Conservation (phyloP, 306 rosid genomes). For the Senna siamea region DNA sequence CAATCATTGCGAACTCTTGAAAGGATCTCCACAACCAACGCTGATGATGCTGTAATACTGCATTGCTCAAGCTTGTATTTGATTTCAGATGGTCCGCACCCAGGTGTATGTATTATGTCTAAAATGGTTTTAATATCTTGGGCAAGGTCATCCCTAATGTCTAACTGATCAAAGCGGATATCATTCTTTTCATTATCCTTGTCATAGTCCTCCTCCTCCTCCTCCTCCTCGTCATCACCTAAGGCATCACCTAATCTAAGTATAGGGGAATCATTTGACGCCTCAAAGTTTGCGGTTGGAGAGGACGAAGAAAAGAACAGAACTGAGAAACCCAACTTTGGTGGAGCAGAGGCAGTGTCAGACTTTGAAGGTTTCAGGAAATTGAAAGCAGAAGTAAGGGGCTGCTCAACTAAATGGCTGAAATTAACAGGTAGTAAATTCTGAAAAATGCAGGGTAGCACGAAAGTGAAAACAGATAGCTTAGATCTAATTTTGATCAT, state of each 20-base stretch:
- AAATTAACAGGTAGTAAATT: slow-evolving; percentile 19
- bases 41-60: slow-evolving; percentile 52
- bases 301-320: slow-evolving; percentile 40
- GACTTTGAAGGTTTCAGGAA: slow-evolving; percentile 30
- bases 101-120: slow-evolving; percentile 51
- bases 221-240: slow-evolving; percentile 17
- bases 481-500: slow-evolving; percentile 53
- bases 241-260: slow-evolving; percentile 26
- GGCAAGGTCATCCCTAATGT: slow-evolving; percentile 47
- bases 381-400: slow-evolving; percentile 39
- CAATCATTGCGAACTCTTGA: slow-evolving; percentile 75
- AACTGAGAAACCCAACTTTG: slow-evolving; percentile 26
- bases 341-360: slow-evolving; percentile 19
- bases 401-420: slow-evolving; percentile 8
- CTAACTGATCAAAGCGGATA: slow-evolving; percentile 22
- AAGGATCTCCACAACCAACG: slow-evolving; percentile 74
- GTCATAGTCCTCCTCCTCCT: neutral
- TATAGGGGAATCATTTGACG: slow-evolving; percentile 28
- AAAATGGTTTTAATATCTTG: slow-evolving; percentile 57
- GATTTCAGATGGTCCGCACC: slow-evolving; percentile 43
- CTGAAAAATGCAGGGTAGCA: slow-evolving; percentile 32
- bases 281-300: slow-evolving; percentile 30
- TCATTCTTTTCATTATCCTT: slow-evolving; percentile 35
- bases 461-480: slow-evolving; percentile 37
- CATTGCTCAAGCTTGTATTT: slow-evolving; percentile 65